Evolutionary conservation across 1,139 yeast species (phyloP).

Genomic region (Suzukiozyma palmioleophila): DNA sequence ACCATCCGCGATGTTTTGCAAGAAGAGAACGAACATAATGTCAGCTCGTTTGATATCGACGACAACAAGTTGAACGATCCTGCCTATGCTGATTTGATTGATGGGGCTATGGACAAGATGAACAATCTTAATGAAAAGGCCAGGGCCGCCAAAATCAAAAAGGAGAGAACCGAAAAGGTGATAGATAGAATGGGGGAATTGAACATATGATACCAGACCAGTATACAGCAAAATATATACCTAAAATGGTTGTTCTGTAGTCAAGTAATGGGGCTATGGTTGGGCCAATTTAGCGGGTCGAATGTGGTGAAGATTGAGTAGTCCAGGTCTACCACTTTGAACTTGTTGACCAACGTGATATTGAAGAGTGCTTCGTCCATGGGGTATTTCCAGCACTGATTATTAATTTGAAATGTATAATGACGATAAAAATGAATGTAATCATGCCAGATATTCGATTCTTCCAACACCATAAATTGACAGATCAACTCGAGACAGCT

Average conservation of each 20-base stretch:
- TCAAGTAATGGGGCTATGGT: too few relatives aligned
- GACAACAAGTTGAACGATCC: conserved; percentile 11
- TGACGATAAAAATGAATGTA: conserved; percentile 20
- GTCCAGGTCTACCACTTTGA: not conserved
- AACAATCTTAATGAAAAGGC: conserved; percentile 24
- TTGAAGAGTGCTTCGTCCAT: conserved; percentile 12
- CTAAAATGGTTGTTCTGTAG: not conserved
- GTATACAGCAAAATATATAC: not conserved
- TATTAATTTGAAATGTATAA: conserved; percentile 9
- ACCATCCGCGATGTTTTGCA: conserved; percentile 42
- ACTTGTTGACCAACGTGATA: not conserved
- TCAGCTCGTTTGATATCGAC: conserved; percentile 10
- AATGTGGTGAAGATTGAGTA: not conserved
- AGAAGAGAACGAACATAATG: conserved; percentile 31
- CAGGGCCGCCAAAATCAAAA: conserved; percentile 28
- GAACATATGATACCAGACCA: conserved; percentile 7
- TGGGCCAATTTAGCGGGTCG: not conserved
- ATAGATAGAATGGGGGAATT: conserved; percentile 26
- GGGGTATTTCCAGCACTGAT: conserved; percentile 13
- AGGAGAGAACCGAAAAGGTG: conserved; percentile 33
- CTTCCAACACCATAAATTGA: conserved; percentile 17
- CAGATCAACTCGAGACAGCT: conserved; percentile 15
- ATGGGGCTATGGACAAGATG: conserved; percentile 14
- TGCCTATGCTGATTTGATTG: conserved; percentile 13
- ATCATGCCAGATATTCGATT: conserved; percentile 24